phyloP scores from a whole-genome alignment of 1,284 basidiomycete genomes.

The Meira miltonrushii region DNA sequence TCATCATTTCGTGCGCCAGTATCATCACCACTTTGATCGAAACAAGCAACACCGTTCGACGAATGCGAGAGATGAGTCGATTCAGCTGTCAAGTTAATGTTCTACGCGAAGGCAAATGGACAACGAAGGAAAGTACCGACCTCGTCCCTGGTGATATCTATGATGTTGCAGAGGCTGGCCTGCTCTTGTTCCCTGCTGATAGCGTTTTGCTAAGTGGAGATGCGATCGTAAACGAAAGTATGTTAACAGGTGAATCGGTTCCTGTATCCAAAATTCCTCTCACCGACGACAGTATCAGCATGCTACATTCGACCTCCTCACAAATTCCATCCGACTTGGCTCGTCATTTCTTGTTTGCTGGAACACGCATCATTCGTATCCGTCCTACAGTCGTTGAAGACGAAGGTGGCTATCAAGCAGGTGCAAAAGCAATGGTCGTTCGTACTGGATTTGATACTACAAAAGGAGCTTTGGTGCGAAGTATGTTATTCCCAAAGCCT shows the following conservation, averaged over 20 bases:
- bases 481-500: slow-evolving; percentile 98
- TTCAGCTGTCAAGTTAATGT: slow-evolving; percentile 78
- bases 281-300: slow-evolving; percentile 28
- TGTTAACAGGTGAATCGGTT: slow-evolving; percentile 94
- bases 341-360: slow-evolving; percentile 84
- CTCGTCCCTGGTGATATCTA: slow-evolving; percentile 91
- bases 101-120: slow-evolving; percentile 61
- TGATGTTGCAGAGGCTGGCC: slow-evolving; percentile 72
- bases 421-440: slow-evolving; percentile 79
- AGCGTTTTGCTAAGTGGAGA: slow-evolving; percentile 88
- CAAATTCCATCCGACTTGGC: slow-evolving; percentile 66
- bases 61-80: slow-evolving; percentile 95
- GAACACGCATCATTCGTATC: slow-evolving; percentile 88
- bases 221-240: slow-evolving; percentile 95
- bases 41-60: slow-evolving; percentile 75
- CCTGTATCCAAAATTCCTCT: slow-evolving; percentile 81
- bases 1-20: slow-evolving; percentile 79
- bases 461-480: slow-evolving; percentile 89
- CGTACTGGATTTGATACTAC: slow-evolving; percentile 95
- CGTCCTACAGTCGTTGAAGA: slow-evolving; percentile 53
- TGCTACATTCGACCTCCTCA: slow-evolving; percentile 30
- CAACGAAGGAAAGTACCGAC: slow-evolving; percentile 64
- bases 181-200: slow-evolving; percentile 81
- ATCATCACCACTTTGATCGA: slow-evolving; percentile 84
- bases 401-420: slow-evolving; percentile 28